Evolutionary conservation across 805 yeast genomes (phyloP).

Genomic region (Lachancea mirantina): DNA sequence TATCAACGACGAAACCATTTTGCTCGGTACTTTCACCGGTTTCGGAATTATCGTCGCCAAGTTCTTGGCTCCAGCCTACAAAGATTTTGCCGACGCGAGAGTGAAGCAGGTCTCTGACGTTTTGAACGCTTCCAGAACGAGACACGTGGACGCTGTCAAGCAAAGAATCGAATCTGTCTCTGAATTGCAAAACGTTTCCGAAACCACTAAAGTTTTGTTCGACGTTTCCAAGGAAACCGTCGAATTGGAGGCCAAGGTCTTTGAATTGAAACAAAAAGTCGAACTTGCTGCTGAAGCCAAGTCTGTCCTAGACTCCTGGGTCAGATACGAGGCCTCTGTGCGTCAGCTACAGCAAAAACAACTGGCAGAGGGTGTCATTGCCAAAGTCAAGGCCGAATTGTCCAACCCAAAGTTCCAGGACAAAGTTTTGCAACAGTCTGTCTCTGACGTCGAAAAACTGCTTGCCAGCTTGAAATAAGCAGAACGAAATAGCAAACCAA

Average conservation of each 20-base stretch:
- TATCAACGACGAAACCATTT: conserved; percentile 87
- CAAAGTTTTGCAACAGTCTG: conserved; percentile 80
- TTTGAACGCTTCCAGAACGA: conserved; percentile 79
- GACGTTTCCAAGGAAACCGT: conserved; percentile 96
- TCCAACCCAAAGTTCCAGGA: conserved; percentile 89
- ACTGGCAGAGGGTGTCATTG: conserved; percentile 75
- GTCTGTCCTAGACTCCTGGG: conserved; percentile 97
- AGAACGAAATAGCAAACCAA: too few species aligned
- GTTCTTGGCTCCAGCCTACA: conserved; percentile 89
- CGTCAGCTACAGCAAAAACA: conserved; percentile 95
- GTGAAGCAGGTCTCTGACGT: conserved; percentile 72
- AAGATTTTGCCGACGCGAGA: conserved; percentile 87
- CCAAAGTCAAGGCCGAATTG: conserved; percentile 81
- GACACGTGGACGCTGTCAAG: conserved; percentile 89
- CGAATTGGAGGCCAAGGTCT: conserved; percentile 87
- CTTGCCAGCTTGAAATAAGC: conserved; percentile 40
- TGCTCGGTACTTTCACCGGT: conserved; percentile 72
- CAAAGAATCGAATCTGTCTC: conserved; percentile 83
- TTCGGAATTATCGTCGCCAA: conserved; percentile 72
- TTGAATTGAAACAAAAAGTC: conserved; percentile 86
- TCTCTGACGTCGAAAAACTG: conserved; percentile 84
- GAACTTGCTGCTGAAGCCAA: conserved; percentile 86
- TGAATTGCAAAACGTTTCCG: conserved; percentile 84
- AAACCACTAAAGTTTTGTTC: conserved; percentile 85
- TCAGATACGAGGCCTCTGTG: conserved; percentile 92